A percentile compares a stretch with the other conserved stretches of the same genome.
Conservation (phyloP, 1,284 basidiomycete species). For the Rhodofomes roseus region DNA sequence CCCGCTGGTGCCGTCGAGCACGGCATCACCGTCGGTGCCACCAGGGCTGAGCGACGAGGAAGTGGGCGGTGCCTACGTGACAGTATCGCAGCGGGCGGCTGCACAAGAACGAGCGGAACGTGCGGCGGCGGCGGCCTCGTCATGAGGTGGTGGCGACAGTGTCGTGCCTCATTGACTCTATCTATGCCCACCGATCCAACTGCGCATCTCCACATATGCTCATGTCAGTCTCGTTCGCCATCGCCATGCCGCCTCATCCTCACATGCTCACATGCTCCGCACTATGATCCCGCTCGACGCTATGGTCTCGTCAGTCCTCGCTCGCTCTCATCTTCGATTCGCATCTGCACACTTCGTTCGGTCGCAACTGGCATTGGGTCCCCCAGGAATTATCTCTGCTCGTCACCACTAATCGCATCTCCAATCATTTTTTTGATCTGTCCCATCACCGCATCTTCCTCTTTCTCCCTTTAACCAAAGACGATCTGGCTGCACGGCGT, state of each 20-base stretch:
- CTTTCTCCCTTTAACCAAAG: not conserved
- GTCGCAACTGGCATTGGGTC: constrained; percentile 5
- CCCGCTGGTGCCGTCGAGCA: constrained; percentile 21
- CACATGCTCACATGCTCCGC: constrained; percentile 19
- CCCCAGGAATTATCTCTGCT: constrained; percentile 7
- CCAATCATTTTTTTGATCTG: constrained; percentile 14
- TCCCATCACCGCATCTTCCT: constrained; percentile 15
- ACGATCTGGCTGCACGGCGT: constrained; percentile 10
- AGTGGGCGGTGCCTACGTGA: constrained; percentile 77
- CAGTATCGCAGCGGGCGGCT: constrained; percentile 69
- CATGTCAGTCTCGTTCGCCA: constrained; percentile 9
- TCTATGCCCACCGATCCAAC: constrained; percentile 13
- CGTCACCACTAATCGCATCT: constrained; percentile 11
- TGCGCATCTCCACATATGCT: not conserved
- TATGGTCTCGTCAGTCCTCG: constrained; percentile 4
- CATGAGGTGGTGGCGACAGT: constrained; percentile 3
- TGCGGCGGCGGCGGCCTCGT: constrained; percentile 9
- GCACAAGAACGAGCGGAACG: constrained; percentile 21
- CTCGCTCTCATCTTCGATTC: constrained; percentile 11
- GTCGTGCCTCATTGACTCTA: not conserved
- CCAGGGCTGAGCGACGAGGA: constrained; percentile 68
- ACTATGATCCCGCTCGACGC: constrained; percentile 20
- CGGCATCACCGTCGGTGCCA: constrained; percentile 52
- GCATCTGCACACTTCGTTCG: constrained; percentile 15
- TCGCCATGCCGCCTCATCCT: constrained; percentile 1